phyloP scores from a whole-genome alignment of 75 land plant species.

The Picea glauca region DNA sequence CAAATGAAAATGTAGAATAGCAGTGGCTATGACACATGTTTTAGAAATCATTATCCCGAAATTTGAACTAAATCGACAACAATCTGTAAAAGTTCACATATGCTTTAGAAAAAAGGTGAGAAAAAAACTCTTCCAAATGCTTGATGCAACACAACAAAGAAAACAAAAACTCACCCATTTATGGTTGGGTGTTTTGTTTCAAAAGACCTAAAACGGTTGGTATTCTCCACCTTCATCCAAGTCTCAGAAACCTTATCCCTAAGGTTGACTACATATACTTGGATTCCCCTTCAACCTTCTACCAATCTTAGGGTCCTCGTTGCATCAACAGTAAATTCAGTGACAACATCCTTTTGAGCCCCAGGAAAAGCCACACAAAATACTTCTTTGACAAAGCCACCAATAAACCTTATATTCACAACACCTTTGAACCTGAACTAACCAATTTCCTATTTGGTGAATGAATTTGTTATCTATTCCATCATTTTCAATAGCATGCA shows the following conservation, averaged over 20 bases:
- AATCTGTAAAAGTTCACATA: not conserved
- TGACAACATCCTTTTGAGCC: not conserved
- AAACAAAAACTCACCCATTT: slow-evolving; percentile 2
- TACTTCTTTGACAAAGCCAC: too few relatives aligned
- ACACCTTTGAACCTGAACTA: too few relatives aligned
- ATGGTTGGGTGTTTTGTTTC: not conserved
- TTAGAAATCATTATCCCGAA: not conserved
- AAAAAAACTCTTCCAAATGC: not conserved
- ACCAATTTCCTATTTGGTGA: too few relatives aligned
- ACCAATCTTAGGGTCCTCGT: slow-evolving; percentile 59
- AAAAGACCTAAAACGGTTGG: not conserved
- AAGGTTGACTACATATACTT: slow-evolving; percentile 57
- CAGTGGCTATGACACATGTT: not conserved
- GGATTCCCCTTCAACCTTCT: slow-evolving; percentile 70
- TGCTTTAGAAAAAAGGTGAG: not conserved
- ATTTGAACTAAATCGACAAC: not conserved
- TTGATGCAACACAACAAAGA: not conserved
- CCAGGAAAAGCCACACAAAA: too few relatives aligned
- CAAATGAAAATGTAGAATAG: not conserved
- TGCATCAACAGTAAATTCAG: not conserved
- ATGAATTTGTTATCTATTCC: too few relatives aligned
- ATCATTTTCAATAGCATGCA: too few relatives aligned
- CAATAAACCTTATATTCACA: too few relatives aligned
- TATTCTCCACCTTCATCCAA: slow-evolving; percentile 3
- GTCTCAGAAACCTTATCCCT: slow-evolving; percentile 23